A percentile compares a stretch with the other conserved stretches of the same genome.
Conservation (phyloP, 331 rosid genomes). For the Rosa hybrid region DNA sequence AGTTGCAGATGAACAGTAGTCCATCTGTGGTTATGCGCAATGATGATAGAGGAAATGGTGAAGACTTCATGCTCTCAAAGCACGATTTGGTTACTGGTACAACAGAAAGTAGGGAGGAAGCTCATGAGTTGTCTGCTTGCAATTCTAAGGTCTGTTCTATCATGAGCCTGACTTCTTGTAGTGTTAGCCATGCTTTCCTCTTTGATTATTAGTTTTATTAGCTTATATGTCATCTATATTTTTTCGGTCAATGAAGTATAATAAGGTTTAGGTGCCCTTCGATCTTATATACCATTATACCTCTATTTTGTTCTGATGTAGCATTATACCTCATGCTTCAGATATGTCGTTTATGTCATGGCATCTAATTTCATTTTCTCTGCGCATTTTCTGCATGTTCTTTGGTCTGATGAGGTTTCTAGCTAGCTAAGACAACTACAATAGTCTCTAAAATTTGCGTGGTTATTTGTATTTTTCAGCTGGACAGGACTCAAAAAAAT, state of each 20-base stretch:
- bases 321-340: neutral
- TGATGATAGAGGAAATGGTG: slow-evolving; percentile 23
- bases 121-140: slow-evolving; percentile 31
- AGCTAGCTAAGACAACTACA: neutral
- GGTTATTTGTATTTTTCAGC: slow-evolving; percentile 36
- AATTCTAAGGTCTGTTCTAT: slow-evolving; percentile 51
- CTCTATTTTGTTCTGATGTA: neutral
- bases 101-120: slow-evolving; percentile 45
- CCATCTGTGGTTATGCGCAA: slow-evolving; percentile 27
- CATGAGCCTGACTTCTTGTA: neutral
- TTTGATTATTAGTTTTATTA: neutral
- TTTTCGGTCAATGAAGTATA: neutral
- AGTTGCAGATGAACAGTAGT: slow-evolving; percentile 54
- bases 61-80: slow-evolving; percentile 30
- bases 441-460: slow-evolving; percentile 15
- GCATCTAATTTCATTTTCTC: neutral
- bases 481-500: slow-evolving; percentile 30
- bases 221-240: neutral
- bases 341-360: neutral
- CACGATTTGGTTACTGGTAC: slow-evolving; percentile 30
- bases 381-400: neutral
- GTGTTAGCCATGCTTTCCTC: neutral
- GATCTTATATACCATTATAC: neutral
- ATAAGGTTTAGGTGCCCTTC: neutral
- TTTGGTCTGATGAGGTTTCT: neutral